phyloP scores from a whole-genome alignment of 2,329 filamentous ascomycete species.

The Aspergillus sp. region DNA sequence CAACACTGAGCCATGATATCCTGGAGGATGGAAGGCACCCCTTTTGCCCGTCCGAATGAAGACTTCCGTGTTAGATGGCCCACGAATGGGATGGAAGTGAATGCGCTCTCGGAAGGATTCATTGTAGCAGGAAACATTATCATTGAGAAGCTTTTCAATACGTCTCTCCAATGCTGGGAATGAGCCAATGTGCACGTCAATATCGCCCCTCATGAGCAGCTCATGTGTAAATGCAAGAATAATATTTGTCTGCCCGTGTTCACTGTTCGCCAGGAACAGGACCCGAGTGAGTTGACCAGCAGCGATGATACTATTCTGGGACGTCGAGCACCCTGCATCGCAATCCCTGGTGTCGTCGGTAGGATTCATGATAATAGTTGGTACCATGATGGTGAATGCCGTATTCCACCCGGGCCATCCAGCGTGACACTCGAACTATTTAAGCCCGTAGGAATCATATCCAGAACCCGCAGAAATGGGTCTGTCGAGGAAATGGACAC shows the following conservation, averaged over 20 bases:
- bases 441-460: background rate
- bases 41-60: constrained; percentile 28
- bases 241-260: constrained; percentile 50
- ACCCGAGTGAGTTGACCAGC: constrained; percentile 21
- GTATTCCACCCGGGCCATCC: no score
- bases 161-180: constrained; percentile 37
- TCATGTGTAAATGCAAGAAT: constrained; percentile 45
- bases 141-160: constrained; percentile 27
- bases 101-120: constrained; percentile 14
- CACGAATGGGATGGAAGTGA: constrained; percentile 36
- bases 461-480: no score
- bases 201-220: constrained; percentile 34
- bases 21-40: constrained; percentile 29
- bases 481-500: background rate
- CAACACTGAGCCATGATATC: constrained; percentile 35
- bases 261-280: constrained; percentile 47
- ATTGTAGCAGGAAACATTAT: constrained; percentile 20
- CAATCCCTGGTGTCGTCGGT: background rate
- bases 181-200: constrained; percentile 48
- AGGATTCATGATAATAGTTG: no score
- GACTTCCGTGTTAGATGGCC: constrained; percentile 33
- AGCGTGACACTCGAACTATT: no score
- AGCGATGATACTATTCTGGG: background rate
- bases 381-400: no score
- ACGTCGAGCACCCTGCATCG: no score